Conservation (phyloP, 148 eudicot genomes). For the Polygonum aviculare region DNA sequence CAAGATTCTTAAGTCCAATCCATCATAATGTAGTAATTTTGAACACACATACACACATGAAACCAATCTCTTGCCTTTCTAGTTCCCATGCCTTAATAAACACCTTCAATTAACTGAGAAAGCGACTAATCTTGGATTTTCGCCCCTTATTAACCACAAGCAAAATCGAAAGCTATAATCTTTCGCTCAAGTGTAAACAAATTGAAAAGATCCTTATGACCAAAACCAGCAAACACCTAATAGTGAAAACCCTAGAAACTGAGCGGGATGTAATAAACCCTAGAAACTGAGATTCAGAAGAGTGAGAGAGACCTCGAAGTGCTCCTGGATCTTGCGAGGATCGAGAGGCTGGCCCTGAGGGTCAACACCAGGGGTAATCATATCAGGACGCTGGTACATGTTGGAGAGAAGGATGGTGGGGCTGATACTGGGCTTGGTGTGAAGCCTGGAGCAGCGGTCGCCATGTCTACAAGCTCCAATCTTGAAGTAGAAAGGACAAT, state of each 20-base stretch:
- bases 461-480: conserved; percentile 79
- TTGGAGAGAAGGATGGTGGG: conserved; percentile 62
- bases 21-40: background rate
- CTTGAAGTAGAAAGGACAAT: conserved; percentile 80
- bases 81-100: background rate
- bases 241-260: background rate
- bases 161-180: too few relatives aligned
- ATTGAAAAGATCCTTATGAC: background rate
- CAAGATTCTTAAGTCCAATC: background rate
- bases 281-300: background rate
- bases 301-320: conserved; percentile 33
- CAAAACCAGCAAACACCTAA: background rate
- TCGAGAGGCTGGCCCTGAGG: conserved; percentile 66
- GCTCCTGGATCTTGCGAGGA: conserved; percentile 43
- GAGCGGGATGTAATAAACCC: background rate
- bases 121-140: background rate
- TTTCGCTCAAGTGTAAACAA: too few relatives aligned
- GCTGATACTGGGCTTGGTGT: conserved; percentile 53
- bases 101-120: background rate
- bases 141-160: too few relatives aligned
- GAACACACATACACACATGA: background rate
- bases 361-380: conserved; percentile 77
- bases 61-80: background rate
- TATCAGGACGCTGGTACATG: conserved; percentile 78
- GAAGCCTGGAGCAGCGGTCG: conserved; percentile 73